These are phyloP conservation scores for Aleurites moluccanus DNA, from an alignment of 441 rosid species.

Conservation along the genomic window DNA sequence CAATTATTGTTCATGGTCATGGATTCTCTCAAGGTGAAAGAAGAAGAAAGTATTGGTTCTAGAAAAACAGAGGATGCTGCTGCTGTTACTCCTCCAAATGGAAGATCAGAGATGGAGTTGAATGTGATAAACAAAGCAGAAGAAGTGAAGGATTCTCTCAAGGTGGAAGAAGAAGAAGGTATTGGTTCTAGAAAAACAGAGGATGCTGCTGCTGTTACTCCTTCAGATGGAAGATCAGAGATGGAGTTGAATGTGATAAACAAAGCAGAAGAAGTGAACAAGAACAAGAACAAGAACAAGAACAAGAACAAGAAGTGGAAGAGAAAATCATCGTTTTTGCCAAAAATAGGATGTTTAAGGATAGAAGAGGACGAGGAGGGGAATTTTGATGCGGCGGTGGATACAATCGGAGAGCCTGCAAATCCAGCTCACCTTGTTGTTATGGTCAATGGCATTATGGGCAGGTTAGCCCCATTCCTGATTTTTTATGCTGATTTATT, in stretches of 20 bases:
- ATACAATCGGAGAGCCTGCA: constrained; percentile 34
- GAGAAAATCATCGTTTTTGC: constrained; percentile 26
- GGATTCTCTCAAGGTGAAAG: constrained; percentile 2
- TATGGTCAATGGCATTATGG: constrained; percentile 84
- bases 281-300: too few species aligned
- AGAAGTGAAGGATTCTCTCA: constrained; percentile 4
- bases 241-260: neutral
- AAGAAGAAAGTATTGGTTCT: neutral
- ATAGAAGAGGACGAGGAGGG: constrained; percentile 45
- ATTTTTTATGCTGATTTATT: neutral
- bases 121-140: neutral
- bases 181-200: neutral
- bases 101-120: constrained; percentile 5
- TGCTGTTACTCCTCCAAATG: neutral
- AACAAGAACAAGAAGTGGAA: constrained; percentile 17
- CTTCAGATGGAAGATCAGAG: constrained; percentile 7
- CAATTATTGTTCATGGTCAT: neutral
- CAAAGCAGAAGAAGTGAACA: neutral
- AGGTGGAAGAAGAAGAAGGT: neutral
- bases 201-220: neutral
- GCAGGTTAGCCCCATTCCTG: constrained; percentile 47
- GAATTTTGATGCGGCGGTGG: constrained; percentile 50
- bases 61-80: neutral
- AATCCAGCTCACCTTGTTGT: constrained; percentile 67
- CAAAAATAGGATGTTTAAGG: constrained; percentile 60